Conservation (phyloP, 306 rosid species). For the Delonix regia region DNA sequence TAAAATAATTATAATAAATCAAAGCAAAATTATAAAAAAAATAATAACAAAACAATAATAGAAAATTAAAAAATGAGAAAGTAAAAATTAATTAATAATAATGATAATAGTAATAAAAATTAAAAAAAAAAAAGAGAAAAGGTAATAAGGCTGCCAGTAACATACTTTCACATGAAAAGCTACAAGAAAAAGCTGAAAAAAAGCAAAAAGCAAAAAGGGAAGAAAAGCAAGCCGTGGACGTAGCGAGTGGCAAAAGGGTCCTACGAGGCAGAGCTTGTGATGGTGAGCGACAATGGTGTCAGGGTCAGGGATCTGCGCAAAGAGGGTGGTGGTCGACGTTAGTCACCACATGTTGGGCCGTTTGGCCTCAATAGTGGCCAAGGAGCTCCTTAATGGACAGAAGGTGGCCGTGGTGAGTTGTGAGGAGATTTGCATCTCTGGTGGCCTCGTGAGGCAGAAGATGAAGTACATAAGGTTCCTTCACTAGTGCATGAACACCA, state of each 20-base stretch:
- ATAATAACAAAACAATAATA: too few relatives aligned
- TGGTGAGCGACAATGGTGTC: constrained; percentile 54
- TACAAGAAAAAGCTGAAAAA: too few relatives aligned
- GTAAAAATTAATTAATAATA: too few relatives aligned
- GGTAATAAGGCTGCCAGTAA: too few relatives aligned
- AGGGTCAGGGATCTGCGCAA: constrained; percentile 66
- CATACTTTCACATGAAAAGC: too few relatives aligned
- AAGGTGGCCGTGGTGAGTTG: constrained; percentile 58
- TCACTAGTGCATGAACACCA: constrained; percentile 73
- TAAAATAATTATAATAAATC: too few relatives aligned
- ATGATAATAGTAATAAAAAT: too few relatives aligned
- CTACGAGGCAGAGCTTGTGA: background rate
- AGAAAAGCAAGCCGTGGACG: too few relatives aligned
- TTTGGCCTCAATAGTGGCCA: constrained; percentile 64
- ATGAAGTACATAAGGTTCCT: constrained; percentile 78
- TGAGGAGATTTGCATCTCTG: constrained; percentile 64
- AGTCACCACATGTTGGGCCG: constrained; percentile 74
- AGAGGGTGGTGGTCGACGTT: constrained; percentile 68
- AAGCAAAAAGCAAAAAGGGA: too few relatives aligned
- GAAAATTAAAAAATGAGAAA: too few relatives aligned
- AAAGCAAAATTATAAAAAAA: too few relatives aligned
- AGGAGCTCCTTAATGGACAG: constrained; percentile 71
- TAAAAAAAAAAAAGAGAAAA: too few relatives aligned
- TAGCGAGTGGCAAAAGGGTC: background rate
- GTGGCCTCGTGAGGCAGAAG: constrained; percentile 70